Conservation (phyloP, 495 filamentous ascomycete genomes). For the Podospora australis region DNA sequence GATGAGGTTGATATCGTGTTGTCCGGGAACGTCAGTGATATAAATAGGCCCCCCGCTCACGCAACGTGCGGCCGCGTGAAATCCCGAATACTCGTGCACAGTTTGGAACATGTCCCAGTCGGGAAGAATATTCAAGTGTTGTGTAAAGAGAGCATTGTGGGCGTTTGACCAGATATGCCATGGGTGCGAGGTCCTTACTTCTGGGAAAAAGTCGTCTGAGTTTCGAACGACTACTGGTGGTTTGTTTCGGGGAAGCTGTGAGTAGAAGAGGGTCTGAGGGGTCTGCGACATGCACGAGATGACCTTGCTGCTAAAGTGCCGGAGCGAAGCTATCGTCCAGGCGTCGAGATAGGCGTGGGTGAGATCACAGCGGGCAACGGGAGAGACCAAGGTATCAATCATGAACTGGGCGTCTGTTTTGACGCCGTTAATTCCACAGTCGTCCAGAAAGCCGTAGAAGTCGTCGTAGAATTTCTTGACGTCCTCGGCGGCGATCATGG, state of each 20-base stretch:
- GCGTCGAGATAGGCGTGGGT: constrained; percentile 75
- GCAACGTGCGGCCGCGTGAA: constrained; percentile 86
- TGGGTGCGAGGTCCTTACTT: constrained; percentile 66
- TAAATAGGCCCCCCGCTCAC: constrained; percentile 88
- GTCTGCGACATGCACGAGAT: constrained; percentile 92
- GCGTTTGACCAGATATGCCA: constrained; percentile 96
- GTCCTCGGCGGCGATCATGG: constrained; percentile 66
- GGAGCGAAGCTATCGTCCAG: constrained; percentile 71
- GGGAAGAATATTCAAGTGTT: constrained; percentile 51
- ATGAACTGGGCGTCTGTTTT: constrained; percentile 91
- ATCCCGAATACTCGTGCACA: constrained; percentile 62
- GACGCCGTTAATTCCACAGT: constrained; percentile 67
- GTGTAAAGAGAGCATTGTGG: constrained; percentile 79
- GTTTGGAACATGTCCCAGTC: constrained; percentile 99
- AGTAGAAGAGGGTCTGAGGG: constrained; percentile 78
- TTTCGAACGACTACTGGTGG: constrained; percentile 70
- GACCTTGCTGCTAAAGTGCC: constrained; percentile 66
- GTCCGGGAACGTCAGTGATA: constrained; percentile 81
- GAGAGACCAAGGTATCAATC: constrained; percentile 65
- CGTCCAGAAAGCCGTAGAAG: constrained; percentile 75
- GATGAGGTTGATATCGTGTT: constrained; percentile 69
- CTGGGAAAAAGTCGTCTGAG: constrained; percentile 90
- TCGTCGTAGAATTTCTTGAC: constrained; percentile 74
- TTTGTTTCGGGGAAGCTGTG: constrained; percentile 66
- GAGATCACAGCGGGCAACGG: constrained; percentile 59